A percentile compares a stretch with the other conserved stretches of the same genome.
These are phyloP conservation scores for Diaporthe destruens DNA, from an alignment of 2,329 filamentous ascomycete species.

Conservation along the genomic window DNA sequence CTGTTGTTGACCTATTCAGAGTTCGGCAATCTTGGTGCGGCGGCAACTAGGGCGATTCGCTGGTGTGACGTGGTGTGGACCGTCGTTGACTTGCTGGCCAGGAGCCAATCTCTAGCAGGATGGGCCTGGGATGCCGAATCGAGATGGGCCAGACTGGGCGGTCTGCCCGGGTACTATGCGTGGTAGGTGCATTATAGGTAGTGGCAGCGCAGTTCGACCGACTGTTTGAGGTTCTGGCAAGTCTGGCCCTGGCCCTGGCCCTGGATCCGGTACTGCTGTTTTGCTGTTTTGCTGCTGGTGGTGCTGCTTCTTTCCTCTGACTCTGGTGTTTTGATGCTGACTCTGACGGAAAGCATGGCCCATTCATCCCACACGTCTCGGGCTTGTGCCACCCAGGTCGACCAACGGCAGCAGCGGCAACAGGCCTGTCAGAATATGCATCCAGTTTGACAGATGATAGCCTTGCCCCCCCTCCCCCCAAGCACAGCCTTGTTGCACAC, in stretches of 20 bases:
- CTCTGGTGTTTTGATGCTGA: neutral
- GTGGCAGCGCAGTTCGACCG: neutral
- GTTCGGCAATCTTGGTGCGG: slow-evolving; percentile 24
- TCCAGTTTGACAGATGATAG: neutral
- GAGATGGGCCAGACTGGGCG: slow-evolving; percentile 7
- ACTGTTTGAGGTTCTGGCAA: slow-evolving; percentile 9
- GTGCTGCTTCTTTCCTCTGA: neutral
- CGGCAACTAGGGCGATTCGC: slow-evolving; percentile 2
- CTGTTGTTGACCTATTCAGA: neutral
- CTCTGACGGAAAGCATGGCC: slow-evolving; percentile 8
- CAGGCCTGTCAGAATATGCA: neutral
- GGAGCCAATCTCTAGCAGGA: neutral
- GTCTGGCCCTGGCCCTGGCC: neutral
- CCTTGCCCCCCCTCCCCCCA: neutral
- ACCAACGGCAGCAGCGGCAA: neutral
- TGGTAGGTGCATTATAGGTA: slow-evolving; percentile 4
- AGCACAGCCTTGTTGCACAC: slow-evolving; percentile 12
- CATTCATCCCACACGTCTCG: neutral
- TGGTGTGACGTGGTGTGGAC: slow-evolving; percentile 15
- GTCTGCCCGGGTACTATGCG: neutral
- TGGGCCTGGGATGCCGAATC: slow-evolving; percentile 5
- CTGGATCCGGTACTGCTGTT: too few relatives aligned
- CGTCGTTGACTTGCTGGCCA: neutral
- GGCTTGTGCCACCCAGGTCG: neutral
- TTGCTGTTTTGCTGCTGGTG: neutral